Evolutionary conservation across 2,329 filamentous ascomycete species (phyloP), one percentile per base, ranked within the genome.

Genomic region (Aaosphaeria pasadenensis): DNA sequence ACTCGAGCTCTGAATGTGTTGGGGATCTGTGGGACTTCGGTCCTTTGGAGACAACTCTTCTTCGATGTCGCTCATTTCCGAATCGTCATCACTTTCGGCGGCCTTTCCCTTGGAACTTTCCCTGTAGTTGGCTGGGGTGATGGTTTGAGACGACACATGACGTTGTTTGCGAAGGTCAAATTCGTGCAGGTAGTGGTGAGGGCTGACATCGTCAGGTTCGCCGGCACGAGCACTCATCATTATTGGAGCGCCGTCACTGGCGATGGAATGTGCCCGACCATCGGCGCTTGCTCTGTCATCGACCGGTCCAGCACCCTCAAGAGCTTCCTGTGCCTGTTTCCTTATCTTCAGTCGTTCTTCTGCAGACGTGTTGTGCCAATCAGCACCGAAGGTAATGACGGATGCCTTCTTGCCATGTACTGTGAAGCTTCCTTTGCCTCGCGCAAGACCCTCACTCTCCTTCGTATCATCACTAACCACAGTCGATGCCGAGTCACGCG

Each of bases 381-480:
- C 92, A n/a, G 86, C 85, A 6, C 91, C 91, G 66, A 99, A 95
- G n/a, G 89, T 95, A 57, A 99, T 89, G 47, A 99, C 89, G 1
- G 91, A 96, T 3, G 94, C 94, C 71, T 99, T 97, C 76, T 97
- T 99, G 51, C 94, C 92, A 63, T 99, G 94, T 4, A 99, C 86
- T 4, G 94, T 95, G 69, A 99, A 99, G 60, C 89, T 95, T 5
- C 90, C 90, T 9, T 88, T 84, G 9, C 87, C 87, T 42, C 94
- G 84, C 5, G 87, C 78, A 9, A 99, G 77, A 7, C 87, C 84
- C 57, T 89, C 87, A 35, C 64, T 87, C 75, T 72, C 80, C 60
- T 53, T 69, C 55, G 53, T 64, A 49, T 61, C 78, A 63, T 62
- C 65, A 43, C 77, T 72, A 11, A 77, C 76, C 42, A 77, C 70